Percentiles rank a stretch among this genome's conserved stretches.
These are phyloP conservation scores for Trichoderma atroviride DNA, from an alignment of 2,329 filamentous ascomycete genomes.

Conservation along the genomic window DNA sequence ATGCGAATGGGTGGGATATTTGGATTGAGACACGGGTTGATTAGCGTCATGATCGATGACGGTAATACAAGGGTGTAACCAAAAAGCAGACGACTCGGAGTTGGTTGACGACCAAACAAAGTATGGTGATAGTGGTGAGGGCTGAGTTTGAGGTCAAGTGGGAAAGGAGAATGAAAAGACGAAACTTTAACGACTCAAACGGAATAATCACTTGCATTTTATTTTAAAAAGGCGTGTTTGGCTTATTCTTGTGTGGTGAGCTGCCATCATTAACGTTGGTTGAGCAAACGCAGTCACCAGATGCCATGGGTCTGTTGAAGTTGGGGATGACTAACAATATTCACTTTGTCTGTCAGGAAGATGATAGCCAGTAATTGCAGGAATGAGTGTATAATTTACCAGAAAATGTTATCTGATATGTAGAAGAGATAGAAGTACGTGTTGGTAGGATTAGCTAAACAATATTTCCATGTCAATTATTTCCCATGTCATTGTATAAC, in stretches of 20 bases:
- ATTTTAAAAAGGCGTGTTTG: not conserved
- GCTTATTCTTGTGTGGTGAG: not conserved
- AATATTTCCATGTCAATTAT: too few species aligned
- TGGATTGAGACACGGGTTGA: not conserved
- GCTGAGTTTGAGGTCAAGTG: not conserved
- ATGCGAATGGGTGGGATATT: not conserved
- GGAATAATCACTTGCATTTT: rapidly evolving
- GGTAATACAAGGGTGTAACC: not conserved
- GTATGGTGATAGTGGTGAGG: not conserved
- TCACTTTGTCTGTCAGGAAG: too few species aligned
- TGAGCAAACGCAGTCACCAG: too few species aligned
- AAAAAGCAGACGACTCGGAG: not conserved
- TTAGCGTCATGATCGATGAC: not conserved
- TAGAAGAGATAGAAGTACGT: too few species aligned
- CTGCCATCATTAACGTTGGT: not conserved
- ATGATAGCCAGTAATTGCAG: too few species aligned
- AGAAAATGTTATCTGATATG: too few species aligned
- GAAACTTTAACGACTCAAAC: not conserved
- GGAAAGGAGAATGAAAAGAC: not conserved
- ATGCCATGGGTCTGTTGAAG: too few species aligned
- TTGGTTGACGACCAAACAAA: not conserved
- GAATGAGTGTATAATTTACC: too few species aligned
- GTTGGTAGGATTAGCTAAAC: too few species aligned
- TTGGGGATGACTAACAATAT: too few species aligned
- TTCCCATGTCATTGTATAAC: too few species aligned